Evolutionary conservation across 1,284 basidiomycete species (phyloP).

Genomic region (Cryptococcus hybrid): DNA sequence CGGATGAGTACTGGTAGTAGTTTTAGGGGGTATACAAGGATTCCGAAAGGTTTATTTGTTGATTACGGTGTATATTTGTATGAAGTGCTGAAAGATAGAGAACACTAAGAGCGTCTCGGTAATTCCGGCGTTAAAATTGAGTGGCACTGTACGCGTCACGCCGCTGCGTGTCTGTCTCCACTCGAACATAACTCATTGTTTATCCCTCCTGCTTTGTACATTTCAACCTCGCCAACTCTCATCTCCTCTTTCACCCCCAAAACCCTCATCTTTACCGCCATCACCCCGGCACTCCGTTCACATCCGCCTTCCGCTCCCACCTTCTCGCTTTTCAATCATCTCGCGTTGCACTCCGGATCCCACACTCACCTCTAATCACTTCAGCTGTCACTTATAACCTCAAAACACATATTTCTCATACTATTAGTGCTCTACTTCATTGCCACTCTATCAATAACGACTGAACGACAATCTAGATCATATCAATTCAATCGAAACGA

Average conservation of each 20-base stretch:
- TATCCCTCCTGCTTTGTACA: not conserved
- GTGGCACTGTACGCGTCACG: not conserved
- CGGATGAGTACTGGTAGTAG: constrained; percentile 17
- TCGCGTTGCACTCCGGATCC: too few relatives aligned
- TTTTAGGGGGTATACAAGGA: not conserved
- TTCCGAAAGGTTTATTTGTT: not conserved
- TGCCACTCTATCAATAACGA: too few relatives aligned
- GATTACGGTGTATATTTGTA: not conserved
- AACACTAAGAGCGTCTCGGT: not conserved
- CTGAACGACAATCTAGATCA: too few relatives aligned
- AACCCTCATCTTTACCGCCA: not conserved
- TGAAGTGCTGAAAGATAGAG: not conserved
- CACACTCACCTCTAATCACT: too few relatives aligned
- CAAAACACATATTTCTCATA: too few relatives aligned
- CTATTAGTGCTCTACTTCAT: too few relatives aligned
- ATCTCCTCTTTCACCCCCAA: not conserved
- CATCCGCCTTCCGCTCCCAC: not conserved
- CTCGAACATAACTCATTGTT: not conserved
- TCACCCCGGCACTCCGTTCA: not conserved
- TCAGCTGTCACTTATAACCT: too few relatives aligned
- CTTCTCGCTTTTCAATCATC: not conserved
- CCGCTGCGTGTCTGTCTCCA: not conserved
- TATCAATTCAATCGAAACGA: too few relatives aligned
- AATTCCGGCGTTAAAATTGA: not conserved
- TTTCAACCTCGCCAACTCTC: constrained; percentile 5